Conservation (phyloP, 2,329 filamentous ascomycete genomes). For the Boeremia lycopersici region DNA sequence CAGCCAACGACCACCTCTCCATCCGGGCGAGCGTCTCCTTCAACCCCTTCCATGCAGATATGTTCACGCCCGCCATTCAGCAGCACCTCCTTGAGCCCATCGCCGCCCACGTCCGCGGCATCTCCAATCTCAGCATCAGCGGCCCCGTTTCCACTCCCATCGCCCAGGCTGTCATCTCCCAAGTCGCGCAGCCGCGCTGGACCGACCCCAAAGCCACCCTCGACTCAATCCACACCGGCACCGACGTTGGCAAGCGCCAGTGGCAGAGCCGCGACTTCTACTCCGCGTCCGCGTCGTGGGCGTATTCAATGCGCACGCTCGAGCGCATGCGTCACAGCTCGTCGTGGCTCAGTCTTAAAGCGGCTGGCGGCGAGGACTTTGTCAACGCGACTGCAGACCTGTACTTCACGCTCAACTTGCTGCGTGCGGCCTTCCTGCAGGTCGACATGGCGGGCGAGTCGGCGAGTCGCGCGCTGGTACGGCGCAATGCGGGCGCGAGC, state of each 20-base stretch:
- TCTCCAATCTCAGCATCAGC: slow-evolving; percentile 25
- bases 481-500: slow-evolving; percentile 23
- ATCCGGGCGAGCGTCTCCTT: slow-evolving; percentile 24
- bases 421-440: slow-evolving; percentile 32
- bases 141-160: slow-evolving; percentile 25
- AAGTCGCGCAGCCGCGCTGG: slow-evolving; percentile 32
- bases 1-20: slow-evolving; percentile 26
- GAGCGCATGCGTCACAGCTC: slow-evolving; percentile 38
- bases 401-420: slow-evolving; percentile 33
- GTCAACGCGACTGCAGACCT: slow-evolving; percentile 32
- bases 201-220: slow-evolving; percentile 30
- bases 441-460: slow-evolving; percentile 28
- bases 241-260: slow-evolving; percentile 36
- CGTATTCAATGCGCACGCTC: slow-evolving; percentile 31
- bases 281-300: slow-evolving; percentile 28
- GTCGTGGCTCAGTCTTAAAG: slow-evolving; percentile 28
- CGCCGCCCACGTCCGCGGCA: slow-evolving; percentile 25
- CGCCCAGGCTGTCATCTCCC: slow-evolving; percentile 17
- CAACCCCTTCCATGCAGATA: slow-evolving; percentile 21
- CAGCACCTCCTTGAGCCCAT: slow-evolving; percentile 28
- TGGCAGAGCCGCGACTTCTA: slow-evolving; percentile 34
- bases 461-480: not conserved
- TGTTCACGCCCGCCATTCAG: slow-evolving; percentile 28
- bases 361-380: slow-evolving; percentile 30
- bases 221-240: slow-evolving; percentile 32